Conservation (phyloP, 225 moss, liverwort and hornwort species). For the Physcomitrium patens region DNA sequence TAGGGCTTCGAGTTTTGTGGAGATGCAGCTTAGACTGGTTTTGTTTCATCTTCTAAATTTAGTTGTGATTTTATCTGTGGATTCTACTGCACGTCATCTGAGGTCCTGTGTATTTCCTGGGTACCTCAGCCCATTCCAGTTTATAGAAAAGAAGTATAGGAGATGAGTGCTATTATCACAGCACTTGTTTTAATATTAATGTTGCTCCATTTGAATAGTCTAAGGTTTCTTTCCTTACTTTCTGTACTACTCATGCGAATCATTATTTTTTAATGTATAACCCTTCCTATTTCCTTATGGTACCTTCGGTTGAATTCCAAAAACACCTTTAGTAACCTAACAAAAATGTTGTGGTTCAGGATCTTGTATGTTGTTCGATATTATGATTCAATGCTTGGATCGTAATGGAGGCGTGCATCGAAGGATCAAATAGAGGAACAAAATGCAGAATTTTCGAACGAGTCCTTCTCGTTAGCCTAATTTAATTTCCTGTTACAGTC, state of each 20-base stretch:
- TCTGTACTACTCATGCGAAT: neutral
- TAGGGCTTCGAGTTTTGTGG: too few species aligned
- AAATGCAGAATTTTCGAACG: conserved; percentile 11
- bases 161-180: neutral
- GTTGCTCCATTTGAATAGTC: conserved; percentile 4
- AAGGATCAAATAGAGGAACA: conserved; percentile 20
- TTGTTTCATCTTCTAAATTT: too few species aligned
- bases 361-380: conserved; percentile 19
- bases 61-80: too few species aligned
- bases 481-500: neutral
- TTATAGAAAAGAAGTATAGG: neutral
- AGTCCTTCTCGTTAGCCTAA: conserved; percentile 22
- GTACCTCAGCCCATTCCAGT: neutral
- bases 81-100: too few species aligned
- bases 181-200: neutral
- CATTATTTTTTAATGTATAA: neutral
- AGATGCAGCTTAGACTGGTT: too few species aligned
- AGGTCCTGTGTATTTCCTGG: neutral
- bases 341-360: conserved; percentile 32
- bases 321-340: conserved; percentile 24
- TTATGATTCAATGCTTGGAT: conserved; percentile 25
- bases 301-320: neutral
- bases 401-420: conserved; percentile 32
- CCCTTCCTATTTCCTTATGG: neutral
- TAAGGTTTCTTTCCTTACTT: neutral